phyloP scores from a whole-genome alignment of 2,329 filamentous ascomycete species.

The Neocatenulostroma microsporum region DNA sequence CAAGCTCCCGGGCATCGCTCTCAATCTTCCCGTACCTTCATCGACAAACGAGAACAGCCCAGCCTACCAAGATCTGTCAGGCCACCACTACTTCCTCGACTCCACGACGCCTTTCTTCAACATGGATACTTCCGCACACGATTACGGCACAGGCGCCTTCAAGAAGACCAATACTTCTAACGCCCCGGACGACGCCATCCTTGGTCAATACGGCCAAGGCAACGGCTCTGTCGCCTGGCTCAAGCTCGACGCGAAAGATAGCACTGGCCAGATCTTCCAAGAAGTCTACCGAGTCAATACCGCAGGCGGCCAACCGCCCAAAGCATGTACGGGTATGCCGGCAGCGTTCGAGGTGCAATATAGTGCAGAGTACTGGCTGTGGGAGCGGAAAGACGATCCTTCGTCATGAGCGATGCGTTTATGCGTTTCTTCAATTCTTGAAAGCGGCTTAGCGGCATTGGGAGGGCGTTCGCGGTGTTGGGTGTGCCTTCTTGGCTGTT shows the following conservation, averaged over 20 bases:
- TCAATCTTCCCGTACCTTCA: constrained; percentile 51
- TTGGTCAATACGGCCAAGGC: constrained; percentile 51
- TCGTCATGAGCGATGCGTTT: not conserved
- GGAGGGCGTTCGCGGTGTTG: constrained; percentile 5
- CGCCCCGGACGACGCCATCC: constrained; percentile 55
- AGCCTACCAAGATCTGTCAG: constrained; percentile 57
- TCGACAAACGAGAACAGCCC: constrained; percentile 37
- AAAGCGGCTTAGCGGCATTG: constrained; percentile 8
- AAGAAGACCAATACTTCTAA: constrained; percentile 53
- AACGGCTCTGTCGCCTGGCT: constrained; percentile 73
- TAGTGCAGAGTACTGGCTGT: constrained; percentile 69
- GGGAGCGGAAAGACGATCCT: not conserved
- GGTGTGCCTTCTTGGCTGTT: not conserved
- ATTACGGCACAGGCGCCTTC: constrained; percentile 54
- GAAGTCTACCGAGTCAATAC: constrained; percentile 81
- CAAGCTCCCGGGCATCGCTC: constrained; percentile 57
- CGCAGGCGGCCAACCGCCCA: constrained; percentile 68
- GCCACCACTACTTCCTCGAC: constrained; percentile 74
- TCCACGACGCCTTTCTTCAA: constrained; percentile 70
- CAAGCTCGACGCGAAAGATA: constrained; percentile 51
- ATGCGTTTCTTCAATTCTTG: not conserved
- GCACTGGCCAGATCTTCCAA: constrained; percentile 53
- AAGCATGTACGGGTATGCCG: constrained; percentile 60
- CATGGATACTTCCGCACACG: constrained; percentile 50
- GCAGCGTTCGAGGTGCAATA: constrained; percentile 68